These are phyloP conservation scores for Rhizophlyctis rosea DNA, from an alignment of 192 early-diverging fungal species.

Conservation along the genomic window DNA sequence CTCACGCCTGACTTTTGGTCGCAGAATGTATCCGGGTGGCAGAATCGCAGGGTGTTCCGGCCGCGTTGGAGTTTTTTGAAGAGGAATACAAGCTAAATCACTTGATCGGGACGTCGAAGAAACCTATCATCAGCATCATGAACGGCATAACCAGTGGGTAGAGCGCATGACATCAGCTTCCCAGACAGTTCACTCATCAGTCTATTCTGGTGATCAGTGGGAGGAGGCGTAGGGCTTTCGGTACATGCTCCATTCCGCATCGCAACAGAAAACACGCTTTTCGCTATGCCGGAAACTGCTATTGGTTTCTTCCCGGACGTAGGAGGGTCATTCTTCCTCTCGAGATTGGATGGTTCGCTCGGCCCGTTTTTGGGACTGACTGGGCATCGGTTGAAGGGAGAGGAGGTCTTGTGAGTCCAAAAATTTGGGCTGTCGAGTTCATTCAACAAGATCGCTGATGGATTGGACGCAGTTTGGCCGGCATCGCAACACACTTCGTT, in stretches of 20 bases:
- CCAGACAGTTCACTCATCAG: too few relatives aligned
- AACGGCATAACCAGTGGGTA: conserved; percentile 63
- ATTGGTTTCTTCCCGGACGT: conserved; percentile 99
- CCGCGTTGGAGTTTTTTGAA: too few relatives aligned
- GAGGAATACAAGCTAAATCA: conserved; percentile 93
- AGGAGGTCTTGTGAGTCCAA: conserved; percentile 79
- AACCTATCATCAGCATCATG: conserved; percentile 85
- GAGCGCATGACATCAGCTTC: too few relatives aligned
- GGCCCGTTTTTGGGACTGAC: conserved; percentile 92
- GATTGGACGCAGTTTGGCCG: conserved; percentile 62
- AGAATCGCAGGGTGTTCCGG: too few relatives aligned
- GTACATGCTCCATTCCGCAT: conserved; percentile 95
- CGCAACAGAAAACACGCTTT: conserved; percentile 91
- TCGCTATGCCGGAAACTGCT: conserved; percentile 96
- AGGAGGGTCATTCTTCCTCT: conserved; percentile 90
- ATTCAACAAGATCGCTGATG: too few relatives aligned
- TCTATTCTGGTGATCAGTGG: too few relatives aligned
- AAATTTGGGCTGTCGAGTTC: too few relatives aligned
- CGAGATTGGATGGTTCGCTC: conserved; percentile 83
- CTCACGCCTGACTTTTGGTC: too few relatives aligned
- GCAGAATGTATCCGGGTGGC: too few relatives aligned
- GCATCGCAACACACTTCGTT: conserved; percentile 96
- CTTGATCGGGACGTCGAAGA: conserved; percentile 80
- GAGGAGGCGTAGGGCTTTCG: conserved; percentile 94
- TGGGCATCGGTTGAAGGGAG: conserved; percentile 71